These are phyloP conservation scores for Hymenochaete sp. DNA, from an alignment of 1,284 basidiomycete genomes.

Conservation along the genomic window DNA sequence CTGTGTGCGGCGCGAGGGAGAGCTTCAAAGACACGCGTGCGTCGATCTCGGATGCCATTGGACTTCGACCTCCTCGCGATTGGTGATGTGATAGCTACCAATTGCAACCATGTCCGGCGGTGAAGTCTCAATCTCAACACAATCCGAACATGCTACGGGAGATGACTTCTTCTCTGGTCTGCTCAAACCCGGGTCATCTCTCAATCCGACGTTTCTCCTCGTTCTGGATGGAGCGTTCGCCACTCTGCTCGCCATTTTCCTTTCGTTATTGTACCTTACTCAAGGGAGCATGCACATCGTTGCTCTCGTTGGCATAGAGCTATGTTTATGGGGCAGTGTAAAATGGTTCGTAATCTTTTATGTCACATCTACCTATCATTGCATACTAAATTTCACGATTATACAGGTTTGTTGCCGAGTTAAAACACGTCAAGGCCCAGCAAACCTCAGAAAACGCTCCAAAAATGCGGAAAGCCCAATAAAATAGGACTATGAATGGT, in stretches of 20 bases:
- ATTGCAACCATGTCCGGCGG: neutral
- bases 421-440: slow-evolving; percentile 22
- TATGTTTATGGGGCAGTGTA: slow-evolving; percentile 63
- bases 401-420: slow-evolving; percentile 33
- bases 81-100: neutral
- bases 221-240: slow-evolving; percentile 54
- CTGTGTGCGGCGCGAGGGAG: neutral
- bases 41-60: no score
- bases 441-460: slow-evolving; percentile 7
- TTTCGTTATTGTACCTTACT: slow-evolving; percentile 46
- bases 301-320: slow-evolving; percentile 51
- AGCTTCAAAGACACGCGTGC: neutral
- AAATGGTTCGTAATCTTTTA: slow-evolving; percentile 50
- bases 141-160: neutral
- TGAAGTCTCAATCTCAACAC: neutral
- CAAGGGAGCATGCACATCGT: slow-evolving; percentile 56
- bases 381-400: neutral
- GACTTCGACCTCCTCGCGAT: neutral
- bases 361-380: neutral
- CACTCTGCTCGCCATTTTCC: slow-evolving; percentile 48
- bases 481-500: no score
- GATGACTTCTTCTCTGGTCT: slow-evolving; percentile 41
- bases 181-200: slow-evolving; percentile 63
- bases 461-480: no score
- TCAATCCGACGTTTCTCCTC: slow-evolving; percentile 59